Evolutionary conservation across 441 rosid genomes (phyloP).

Genomic region (Populus hybrid): DNA sequence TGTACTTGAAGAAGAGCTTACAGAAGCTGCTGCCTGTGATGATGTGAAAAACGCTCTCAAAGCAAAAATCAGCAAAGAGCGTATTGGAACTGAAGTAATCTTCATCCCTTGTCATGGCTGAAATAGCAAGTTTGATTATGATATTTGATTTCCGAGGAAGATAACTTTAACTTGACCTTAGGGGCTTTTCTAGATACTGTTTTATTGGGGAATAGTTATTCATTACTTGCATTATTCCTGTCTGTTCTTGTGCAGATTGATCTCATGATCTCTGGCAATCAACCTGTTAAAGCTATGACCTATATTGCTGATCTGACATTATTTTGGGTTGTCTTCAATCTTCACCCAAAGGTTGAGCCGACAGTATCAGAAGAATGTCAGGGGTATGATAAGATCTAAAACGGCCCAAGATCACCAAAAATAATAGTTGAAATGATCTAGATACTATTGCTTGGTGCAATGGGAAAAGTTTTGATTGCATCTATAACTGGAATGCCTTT

Average conservation of each 20-base stretch:
- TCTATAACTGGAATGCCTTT: not conserved
- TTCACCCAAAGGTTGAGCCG: slow-evolving; percentile 57
- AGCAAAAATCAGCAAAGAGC: slow-evolving; percentile 89
- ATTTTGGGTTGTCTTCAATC: slow-evolving; percentile 64
- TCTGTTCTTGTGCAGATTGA: slow-evolving; percentile 55
- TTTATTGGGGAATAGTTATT: slow-evolving; percentile 1
- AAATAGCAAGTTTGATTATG: slow-evolving; percentile 9
- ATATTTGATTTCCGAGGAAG: slow-evolving; percentile 8
- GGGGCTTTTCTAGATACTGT: not conserved
- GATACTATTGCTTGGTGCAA: not conserved
- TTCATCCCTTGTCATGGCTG: slow-evolving; percentile 20
- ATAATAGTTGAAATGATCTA: not conserved
- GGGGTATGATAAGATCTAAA: slow-evolving; percentile 36
- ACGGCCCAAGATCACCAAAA: not conserved
- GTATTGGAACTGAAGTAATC: slow-evolving; percentile 81
- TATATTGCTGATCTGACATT: slow-evolving; percentile 56
- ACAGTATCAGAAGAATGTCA: slow-evolving; percentile 48
- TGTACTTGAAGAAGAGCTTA: slow-evolving; percentile 66
- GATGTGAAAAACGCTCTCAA: slow-evolving; percentile 86
- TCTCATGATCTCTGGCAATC: slow-evolving; percentile 82
- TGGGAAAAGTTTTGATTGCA: not conserved
- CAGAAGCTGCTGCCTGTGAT: slow-evolving; percentile 66
- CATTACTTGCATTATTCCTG: slow-evolving; percentile 17
- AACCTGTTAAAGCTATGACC: slow-evolving; percentile 69
- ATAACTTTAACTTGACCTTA: not conserved